phyloP scores from a whole-genome alignment of 2,329 filamentous ascomycete species.

The Leptographium flavum region DNA sequence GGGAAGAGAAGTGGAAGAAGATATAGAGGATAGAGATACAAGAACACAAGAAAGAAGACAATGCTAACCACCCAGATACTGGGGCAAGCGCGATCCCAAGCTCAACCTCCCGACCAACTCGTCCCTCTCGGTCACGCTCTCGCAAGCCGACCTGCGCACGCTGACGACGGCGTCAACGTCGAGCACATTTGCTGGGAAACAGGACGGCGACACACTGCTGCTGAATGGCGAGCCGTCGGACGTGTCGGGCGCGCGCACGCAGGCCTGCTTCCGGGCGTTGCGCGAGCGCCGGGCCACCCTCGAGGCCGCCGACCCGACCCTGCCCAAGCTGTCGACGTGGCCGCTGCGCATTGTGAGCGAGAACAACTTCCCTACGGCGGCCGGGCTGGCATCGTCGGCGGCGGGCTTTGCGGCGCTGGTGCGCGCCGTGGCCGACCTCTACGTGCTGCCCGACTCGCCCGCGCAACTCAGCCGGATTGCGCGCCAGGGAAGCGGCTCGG shows the following conservation, averaged over 20 bases:
- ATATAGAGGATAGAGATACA: too few species aligned
- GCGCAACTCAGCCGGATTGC: slow-evolving; percentile 80
- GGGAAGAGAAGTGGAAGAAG: too few species aligned
- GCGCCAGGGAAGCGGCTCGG: slow-evolving; percentile 85
- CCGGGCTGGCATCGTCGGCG: slow-evolving; percentile 65
- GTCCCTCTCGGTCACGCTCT: slow-evolving; percentile 91
- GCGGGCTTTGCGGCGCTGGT: slow-evolving; percentile 60
- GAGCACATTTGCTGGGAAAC: slow-evolving; percentile 38
- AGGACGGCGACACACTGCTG: slow-evolving; percentile 53
- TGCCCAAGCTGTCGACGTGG: slow-evolving; percentile 68
- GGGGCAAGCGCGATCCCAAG: slow-evolving; percentile 90
- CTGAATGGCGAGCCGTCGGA: slow-evolving; percentile 77
- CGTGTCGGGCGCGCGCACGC: slow-evolving; percentile 76
- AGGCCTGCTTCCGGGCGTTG: slow-evolving; percentile 83
- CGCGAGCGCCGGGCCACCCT: slow-evolving; percentile 62
- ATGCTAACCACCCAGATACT: slow-evolving; percentile 39
- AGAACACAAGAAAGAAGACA: too few species aligned
- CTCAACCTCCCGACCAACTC: slow-evolving; percentile 97
- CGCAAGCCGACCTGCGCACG: slow-evolving; percentile 83
- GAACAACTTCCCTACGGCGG: slow-evolving; percentile 98
- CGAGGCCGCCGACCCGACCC: slow-evolving; percentile 54
- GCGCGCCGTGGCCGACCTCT: slow-evolving; percentile 81
- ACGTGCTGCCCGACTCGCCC: slow-evolving; percentile 67
- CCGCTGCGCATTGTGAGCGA: slow-evolving; percentile 80
- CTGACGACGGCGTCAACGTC: slow-evolving; percentile 93